Conservation (phyloP, 139 green algal species). For the Picochlorum sp. region DNA sequence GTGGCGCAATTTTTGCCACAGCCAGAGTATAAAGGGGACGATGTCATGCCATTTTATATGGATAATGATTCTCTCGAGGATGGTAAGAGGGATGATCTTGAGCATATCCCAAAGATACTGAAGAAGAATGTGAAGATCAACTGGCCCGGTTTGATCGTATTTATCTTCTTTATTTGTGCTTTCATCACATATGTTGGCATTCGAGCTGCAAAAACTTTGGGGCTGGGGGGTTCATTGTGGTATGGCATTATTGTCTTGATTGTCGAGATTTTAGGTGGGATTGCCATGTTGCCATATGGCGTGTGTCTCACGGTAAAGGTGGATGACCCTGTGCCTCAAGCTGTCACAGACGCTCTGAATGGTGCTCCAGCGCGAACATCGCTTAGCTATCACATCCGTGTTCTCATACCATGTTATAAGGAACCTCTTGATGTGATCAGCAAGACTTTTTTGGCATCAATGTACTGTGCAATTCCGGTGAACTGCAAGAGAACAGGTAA, state of each 20-base stretch:
- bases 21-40: slow-evolving; percentile 12
- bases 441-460: slow-evolving; percentile 36
- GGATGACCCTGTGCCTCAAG: not conserved
- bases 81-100: not conserved
- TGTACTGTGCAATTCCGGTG: slow-evolving; percentile 26
- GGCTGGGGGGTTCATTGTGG: slow-evolving; percentile 31
- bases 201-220: slow-evolving; percentile 35
- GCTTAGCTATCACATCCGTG: slow-evolving; percentile 40
- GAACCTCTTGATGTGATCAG: slow-evolving; percentile 42
- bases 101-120: slow-evolving; percentile 12
- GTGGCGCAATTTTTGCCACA: slow-evolving; percentile 4
- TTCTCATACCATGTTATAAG: slow-evolving; percentile 51
- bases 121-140: slow-evolving; percentile 23
- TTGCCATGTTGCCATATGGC: slow-evolving; percentile 41
- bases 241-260: slow-evolving; percentile 34
- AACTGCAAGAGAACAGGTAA: slow-evolving; percentile 34
- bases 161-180: slow-evolving; percentile 25
- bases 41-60: slow-evolving; percentile 16
- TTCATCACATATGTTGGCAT: slow-evolving; percentile 39
- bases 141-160: slow-evolving; percentile 20
- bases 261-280: slow-evolving; percentile 37
- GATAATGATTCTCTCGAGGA: not conserved
- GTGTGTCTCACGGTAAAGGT: slow-evolving; percentile 24
- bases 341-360: slow-evolving; percentile 2
- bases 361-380: slow-evolving; percentile 5